A percentile compares a stretch with the other conserved stretches of the same genome.
phyloP scores from a whole-genome alignment of 768 basidiomycete species.

The Tephrocybe sp. region DNA sequence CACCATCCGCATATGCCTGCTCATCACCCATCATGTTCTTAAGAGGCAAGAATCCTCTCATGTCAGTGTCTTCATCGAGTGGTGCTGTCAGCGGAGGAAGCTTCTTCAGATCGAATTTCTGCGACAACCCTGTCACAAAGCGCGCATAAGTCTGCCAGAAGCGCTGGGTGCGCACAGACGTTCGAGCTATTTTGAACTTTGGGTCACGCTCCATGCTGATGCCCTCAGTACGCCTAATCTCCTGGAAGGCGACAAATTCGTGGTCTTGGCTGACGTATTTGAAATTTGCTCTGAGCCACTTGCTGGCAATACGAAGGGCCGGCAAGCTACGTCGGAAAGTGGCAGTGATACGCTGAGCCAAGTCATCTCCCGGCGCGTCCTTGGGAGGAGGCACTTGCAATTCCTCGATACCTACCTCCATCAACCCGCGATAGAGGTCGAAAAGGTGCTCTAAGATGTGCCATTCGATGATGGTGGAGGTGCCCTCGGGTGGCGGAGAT shows the following conservation, averaged over 20 bases:
- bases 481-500: slow-evolving; percentile 26
- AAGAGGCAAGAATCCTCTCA: slow-evolving; percentile 85
- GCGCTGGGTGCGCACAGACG: slow-evolving; percentile 37
- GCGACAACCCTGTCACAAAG: slow-evolving; percentile 59
- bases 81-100: slow-evolving; percentile 57
- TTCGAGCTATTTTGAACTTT: slow-evolving; percentile 30
- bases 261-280: slow-evolving; percentile 57
- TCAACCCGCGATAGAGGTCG: slow-evolving; percentile 56
- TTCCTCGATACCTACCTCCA: slow-evolving; percentile 64
- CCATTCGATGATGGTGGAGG: slow-evolving; percentile 51
- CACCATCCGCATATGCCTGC: slow-evolving; percentile 19
- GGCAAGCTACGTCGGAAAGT: slow-evolving; percentile 83
- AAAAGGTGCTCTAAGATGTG: slow-evolving; percentile 68
- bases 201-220: slow-evolving; percentile 28
- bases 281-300: slow-evolving; percentile 82
- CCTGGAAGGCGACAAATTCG: slow-evolving; percentile 32
- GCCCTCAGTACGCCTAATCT: slow-evolving; percentile 27
- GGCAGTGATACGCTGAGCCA: slow-evolving; percentile 84
- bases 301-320: slow-evolving; percentile 80
- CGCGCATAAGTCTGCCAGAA: slow-evolving; percentile 76
- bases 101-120: slow-evolving; percentile 63
- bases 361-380: slow-evolving; percentile 53
- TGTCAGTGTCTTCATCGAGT: slow-evolving; percentile 88
- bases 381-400: slow-evolving; percentile 54
- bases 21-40: slow-evolving; percentile 52